These are phyloP conservation scores for Inga oerstediana DNA, from an alignment of 306 rosid genomes.

Conservation along the genomic window DNA sequence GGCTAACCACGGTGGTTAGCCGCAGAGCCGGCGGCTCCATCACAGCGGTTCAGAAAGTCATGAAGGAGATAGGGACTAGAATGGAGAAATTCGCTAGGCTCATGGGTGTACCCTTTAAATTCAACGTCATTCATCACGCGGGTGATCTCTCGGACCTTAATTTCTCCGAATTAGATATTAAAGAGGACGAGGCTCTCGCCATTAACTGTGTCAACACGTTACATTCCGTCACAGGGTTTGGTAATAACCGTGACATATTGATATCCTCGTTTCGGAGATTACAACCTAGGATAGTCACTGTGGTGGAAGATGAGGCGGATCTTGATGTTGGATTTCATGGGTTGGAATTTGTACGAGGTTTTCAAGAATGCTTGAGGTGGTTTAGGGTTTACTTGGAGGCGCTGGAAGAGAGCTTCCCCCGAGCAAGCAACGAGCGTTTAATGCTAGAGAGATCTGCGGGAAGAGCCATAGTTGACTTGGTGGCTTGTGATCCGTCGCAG, in stretches of 20 bases:
- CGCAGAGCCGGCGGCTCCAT: conserved; percentile 37
- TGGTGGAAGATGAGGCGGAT: conserved; percentile 92
- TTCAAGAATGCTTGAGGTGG: conserved; percentile 88
- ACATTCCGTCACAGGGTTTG: conserved; percentile 54
- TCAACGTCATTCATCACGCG: conserved; percentile 67
- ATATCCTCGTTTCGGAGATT: conserved; percentile 51
- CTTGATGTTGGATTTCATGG: conserved; percentile 77
- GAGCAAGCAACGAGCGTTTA: conserved; percentile 74
- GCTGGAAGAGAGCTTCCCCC: conserved; percentile 76
- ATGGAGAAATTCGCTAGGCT: conserved; percentile 93
- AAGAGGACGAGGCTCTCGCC: conserved; percentile 80
- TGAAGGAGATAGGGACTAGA: conserved; percentile 82
- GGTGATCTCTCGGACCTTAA: conserved; percentile 75
- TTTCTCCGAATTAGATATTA: conserved; percentile 45
- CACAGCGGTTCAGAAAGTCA: conserved; percentile 51
- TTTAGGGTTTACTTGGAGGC: conserved; percentile 97
- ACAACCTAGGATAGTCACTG: conserved; percentile 70
- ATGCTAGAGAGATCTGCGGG: conserved; percentile 85
- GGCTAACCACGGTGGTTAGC: conserved; percentile 64
- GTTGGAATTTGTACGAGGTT: conserved; percentile 65
- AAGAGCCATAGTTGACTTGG: conserved; percentile 74
- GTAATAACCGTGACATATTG: conserved; percentile 58
- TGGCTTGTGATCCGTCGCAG: conserved; percentile 57
- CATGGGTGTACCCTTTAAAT: conserved; percentile 92
- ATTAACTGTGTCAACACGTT: conserved; percentile 70